Evolutionary conservation across 768 basidiomycete species (phyloP).

Genomic region (Leccinum barrowsii): DNA sequence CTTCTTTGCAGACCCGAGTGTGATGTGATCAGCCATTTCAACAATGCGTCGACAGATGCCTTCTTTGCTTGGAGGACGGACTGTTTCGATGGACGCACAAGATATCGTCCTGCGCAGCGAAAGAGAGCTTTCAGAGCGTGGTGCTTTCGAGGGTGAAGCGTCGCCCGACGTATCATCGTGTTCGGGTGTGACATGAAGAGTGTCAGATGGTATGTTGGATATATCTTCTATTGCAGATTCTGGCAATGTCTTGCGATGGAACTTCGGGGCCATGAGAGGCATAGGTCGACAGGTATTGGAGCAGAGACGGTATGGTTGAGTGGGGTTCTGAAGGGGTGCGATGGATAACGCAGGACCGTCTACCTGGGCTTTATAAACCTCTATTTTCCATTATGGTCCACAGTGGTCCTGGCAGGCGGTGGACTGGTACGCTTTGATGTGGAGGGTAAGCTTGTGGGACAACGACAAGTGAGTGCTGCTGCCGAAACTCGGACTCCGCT

Average conservation of each 20-base stretch:
- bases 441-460: not conserved
- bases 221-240: conserved; percentile 1
- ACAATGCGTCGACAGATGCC: conserved; percentile 14
- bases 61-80: conserved; percentile 2
- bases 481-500: not conserved
- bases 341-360: too few species aligned
- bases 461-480: not conserved
- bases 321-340: not conserved
- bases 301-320: not conserved
- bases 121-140: not conserved
- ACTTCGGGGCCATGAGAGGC: not conserved
- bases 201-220: not conserved
- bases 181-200: not conserved
- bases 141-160: not conserved
- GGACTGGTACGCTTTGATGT: not conserved
- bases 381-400: conserved; percentile 7
- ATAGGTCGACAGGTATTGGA: not conserved
- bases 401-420: not conserved
- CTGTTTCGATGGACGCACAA: conserved; percentile 15
- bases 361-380: conserved; percentile 1
- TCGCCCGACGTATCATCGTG: not conserved
- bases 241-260: not conserved
- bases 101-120: conserved; percentile 20
- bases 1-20: conserved; percentile 4
- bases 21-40: conserved; percentile 10